phyloP scores from a whole-genome alignment of 2,329 filamentous ascomycete species.

The Exutisphaerella laricina region DNA sequence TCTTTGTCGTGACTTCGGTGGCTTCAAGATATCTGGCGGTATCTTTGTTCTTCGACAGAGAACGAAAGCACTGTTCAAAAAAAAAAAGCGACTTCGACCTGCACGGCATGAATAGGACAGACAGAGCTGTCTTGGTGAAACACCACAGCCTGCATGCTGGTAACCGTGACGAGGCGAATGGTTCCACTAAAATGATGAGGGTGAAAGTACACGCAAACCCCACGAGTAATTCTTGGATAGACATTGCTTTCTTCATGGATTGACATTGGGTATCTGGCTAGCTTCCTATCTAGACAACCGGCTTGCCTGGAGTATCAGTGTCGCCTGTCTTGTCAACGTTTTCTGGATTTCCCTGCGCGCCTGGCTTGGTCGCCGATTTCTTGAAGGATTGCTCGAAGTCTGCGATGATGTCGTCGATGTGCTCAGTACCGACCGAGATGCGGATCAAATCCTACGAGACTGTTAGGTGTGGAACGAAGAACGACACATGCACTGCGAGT shows the following conservation, averaged over 20 bases:
- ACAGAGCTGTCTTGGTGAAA: too few species aligned
- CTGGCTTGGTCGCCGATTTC: slow-evolving; percentile 45
- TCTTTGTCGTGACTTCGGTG: too few species aligned
- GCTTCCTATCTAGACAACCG: slow-evolving; percentile 16
- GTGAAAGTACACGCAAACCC: background rate
- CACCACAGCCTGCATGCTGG: too few species aligned
- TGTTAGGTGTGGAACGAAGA: slow-evolving; percentile 14
- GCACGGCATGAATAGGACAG: too few species aligned
- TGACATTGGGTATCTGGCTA: background rate
- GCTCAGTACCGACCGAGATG: slow-evolving; percentile 91
- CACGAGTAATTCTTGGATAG: background rate
- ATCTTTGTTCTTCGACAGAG: too few species aligned
- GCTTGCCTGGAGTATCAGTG: slow-evolving; percentile 20
- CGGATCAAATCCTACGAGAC: slow-evolving; percentile 73
- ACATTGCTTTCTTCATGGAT: background rate
- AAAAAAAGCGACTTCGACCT: too few species aligned
- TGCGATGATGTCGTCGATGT: slow-evolving; percentile 94
- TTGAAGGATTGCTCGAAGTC: slow-evolving; percentile 91
- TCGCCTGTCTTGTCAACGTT: slow-evolving; percentile 25
- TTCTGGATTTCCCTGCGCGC: slow-evolving; percentile 22
- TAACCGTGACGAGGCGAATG: too few species aligned
- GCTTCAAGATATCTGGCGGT: too few species aligned
- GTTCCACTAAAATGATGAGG: background rate
- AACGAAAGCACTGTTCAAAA: too few species aligned
- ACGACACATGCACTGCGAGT: too few species aligned